Base-by-base conservation (phyloP, 768 basidiomycete species). In the Dioszegia aurantiaca region DNA sequence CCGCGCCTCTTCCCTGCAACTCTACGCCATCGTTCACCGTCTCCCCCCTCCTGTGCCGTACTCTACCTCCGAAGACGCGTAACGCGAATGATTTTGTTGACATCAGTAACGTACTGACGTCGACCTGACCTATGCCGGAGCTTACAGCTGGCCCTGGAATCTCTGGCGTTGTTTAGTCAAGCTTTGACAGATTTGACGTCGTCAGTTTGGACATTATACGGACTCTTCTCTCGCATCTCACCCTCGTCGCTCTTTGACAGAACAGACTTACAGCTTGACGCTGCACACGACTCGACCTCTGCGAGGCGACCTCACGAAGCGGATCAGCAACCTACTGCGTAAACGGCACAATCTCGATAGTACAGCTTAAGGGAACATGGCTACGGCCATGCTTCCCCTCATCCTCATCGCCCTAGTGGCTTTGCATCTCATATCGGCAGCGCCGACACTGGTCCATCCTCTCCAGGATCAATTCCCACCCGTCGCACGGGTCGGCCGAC, bases 401-500 rank as follows among this genome's bases (percentile, higher is more conserved):
- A 23, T 64, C 14, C 53, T 61, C 45, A 42, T 63, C n/a, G 64
- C 60, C 55, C 60, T 64, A 37, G 65, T 33, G 61, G 61, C 52
- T 17, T 17, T 55, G 14, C 21, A 48, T 39, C 43, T 56, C 31
- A 40, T 51, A 16, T 27, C 40, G 56, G 72, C 73, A 9, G 65
- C 63, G 60, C 75, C 73, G 26, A 73, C 59, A 2, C 49, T 91
- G 42, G 70, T 79, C 46, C 82, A 83, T 71, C 84, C 88, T 27
- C 78, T 90, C 39, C 80, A 83, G 60, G 79, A 80, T 30, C 93
- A 98, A 77, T 82, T 85, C 42, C 90, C 92, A 19, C 80, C 81
- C 41, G 83, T 95, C 60, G 90, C 89, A 21, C 85, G 89, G 59
- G 76, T 85, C 37, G 79, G 80, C 69, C 64, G 82, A 54, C 79